These are phyloP conservation scores for Naumovozyma baii DNA, from an alignment of 805 yeast genomes.

Conservation along the genomic window DNA sequence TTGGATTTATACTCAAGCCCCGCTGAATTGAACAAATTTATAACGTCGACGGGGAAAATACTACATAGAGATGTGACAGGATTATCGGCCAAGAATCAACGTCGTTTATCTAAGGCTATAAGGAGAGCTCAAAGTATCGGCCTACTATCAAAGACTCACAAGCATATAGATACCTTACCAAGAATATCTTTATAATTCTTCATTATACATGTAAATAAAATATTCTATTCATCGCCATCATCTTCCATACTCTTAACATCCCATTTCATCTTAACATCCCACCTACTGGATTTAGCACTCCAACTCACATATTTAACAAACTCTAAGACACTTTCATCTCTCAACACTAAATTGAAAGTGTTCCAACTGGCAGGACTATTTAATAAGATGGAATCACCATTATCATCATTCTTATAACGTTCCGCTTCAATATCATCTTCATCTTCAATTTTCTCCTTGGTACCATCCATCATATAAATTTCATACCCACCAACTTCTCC, in stretches of 20 bases:
- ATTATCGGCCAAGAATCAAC: constrained; percentile 56
- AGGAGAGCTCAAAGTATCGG: constrained; percentile 77
- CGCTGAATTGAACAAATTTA: constrained; percentile 50
- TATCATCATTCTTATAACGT: constrained; percentile 50
- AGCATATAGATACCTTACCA: constrained; percentile 41
- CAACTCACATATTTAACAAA: constrained; percentile 87
- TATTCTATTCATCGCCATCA: constrained; percentile 9
- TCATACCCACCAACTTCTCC: constrained; percentile 96
- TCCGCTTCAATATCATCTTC: constrained; percentile 67
- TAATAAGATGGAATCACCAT: constrained; percentile 66
- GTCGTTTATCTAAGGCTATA: constrained; percentile 62
- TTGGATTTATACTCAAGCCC: constrained; percentile 66
- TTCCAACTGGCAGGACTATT: constrained; percentile 83
- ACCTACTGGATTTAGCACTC: constrained; percentile 81
- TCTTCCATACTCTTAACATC: constrained; percentile 40
- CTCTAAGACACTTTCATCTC: constrained; percentile 81
- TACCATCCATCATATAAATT: constrained; percentile 65
- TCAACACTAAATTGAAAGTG: constrained; percentile 58
- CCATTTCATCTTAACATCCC: constrained; percentile 85
- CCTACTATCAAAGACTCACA: constrained; percentile 64
- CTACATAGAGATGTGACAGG: constrained; percentile 66
- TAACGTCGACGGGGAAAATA: constrained; percentile 68
- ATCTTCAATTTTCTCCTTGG: constrained; percentile 35
- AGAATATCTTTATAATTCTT: constrained; percentile 2
- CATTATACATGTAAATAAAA: constrained; percentile 6